A percentile compares a stretch with the other conserved stretches of the same genome.
phyloP scores from a whole-genome alignment of 1,284 basidiomycete species.

The Ustilago trichophora region DNA sequence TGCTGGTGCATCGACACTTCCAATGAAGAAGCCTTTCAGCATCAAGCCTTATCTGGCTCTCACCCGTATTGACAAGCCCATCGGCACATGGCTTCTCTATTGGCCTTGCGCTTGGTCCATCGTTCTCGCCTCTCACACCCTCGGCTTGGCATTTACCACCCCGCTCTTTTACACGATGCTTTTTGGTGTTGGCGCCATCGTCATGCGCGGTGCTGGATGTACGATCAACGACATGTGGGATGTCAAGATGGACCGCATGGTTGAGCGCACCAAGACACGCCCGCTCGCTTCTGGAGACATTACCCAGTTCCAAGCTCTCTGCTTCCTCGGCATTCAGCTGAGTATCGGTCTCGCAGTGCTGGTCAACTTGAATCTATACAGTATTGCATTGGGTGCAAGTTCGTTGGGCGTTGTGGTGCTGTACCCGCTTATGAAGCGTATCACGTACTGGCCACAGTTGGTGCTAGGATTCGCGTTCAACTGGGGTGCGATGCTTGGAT shows the following conservation, averaged over 20 bases:
- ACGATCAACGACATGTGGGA: slow-evolving; percentile 99
- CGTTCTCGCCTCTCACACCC: slow-evolving; percentile 58
- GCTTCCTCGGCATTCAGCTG: slow-evolving; percentile 85
- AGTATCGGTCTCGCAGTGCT: slow-evolving; percentile 86
- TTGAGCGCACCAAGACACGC: slow-evolving; percentile 76
- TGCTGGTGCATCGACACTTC: too few species aligned
- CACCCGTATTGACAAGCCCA: slow-evolving; percentile 91
- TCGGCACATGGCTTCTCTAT: slow-evolving; percentile 87
- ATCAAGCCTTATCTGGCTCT: slow-evolving; percentile 81
- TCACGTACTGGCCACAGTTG: slow-evolving; percentile 96
- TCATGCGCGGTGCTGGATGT: slow-evolving; percentile 99
- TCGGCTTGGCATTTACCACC: slow-evolving; percentile 39
- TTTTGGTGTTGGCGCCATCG: slow-evolving; percentile 87
- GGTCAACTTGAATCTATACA: slow-evolving; percentile 92
- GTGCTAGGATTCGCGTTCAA: slow-evolving; percentile 82
- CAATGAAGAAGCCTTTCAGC: slow-evolving; percentile 29
- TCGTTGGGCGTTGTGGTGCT: slow-evolving; percentile 85
- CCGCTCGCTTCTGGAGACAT: slow-evolving; percentile 86
- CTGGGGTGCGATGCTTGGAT: slow-evolving; percentile 95
- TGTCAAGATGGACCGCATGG: slow-evolving; percentile 84
- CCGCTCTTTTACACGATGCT: slow-evolving; percentile 71
- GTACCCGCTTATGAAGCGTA: slow-evolving; percentile 97
- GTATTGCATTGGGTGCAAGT: slow-evolving; percentile 88
- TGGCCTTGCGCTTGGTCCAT: slow-evolving; percentile 78
- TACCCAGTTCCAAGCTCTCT: slow-evolving; percentile 78